Percentiles rank a stretch among this genome's conserved stretches.
phyloP scores from a whole-genome alignment of 768 basidiomycete genomes.

The Boletus barrowsii region DNA sequence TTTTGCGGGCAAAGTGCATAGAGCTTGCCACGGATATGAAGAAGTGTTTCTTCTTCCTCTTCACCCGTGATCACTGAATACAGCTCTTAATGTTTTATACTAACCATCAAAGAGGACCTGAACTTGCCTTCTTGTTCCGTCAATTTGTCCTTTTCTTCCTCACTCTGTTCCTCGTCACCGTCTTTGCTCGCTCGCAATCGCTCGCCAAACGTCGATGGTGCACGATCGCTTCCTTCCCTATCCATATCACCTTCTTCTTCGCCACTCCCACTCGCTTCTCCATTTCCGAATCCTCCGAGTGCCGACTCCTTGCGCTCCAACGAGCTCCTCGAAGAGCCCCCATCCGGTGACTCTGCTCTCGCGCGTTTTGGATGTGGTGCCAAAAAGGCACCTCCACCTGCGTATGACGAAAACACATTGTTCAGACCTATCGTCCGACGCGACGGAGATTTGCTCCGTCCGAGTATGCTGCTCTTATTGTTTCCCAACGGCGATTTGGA shows the following conservation, averaged over 20 bases:
- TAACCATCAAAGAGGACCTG: not conserved
- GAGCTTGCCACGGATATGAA: constrained; percentile 76
- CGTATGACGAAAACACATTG: constrained; percentile 63
- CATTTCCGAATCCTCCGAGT: constrained; percentile 35
- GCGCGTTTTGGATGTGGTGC: constrained; percentile 52
- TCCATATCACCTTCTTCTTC: constrained; percentile 45
- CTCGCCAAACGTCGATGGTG: constrained; percentile 54
- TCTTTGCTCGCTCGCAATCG: constrained; percentile 62
- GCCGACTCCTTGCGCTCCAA: constrained; percentile 37
- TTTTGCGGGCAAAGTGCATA: constrained; percentile 55
- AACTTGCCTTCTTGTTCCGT: constrained; percentile 67
- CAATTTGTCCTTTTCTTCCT: constrained; percentile 44
- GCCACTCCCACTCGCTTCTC: constrained; percentile 33
- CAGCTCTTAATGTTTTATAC: constrained; percentile 1
- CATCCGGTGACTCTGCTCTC: constrained; percentile 48
- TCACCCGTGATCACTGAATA: constrained; percentile 68
- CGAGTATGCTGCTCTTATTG: constrained; percentile 25
- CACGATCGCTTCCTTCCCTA: constrained; percentile 31
- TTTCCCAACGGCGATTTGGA: constrained; percentile 51
- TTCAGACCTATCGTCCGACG: constrained; percentile 41
- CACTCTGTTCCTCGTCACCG: constrained; percentile 48
- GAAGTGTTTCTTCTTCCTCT: constrained; percentile 75
- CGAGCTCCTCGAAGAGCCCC: constrained; percentile 42
- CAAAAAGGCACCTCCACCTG: constrained; percentile 37
- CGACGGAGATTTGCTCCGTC: constrained; percentile 54